A percentile compares a stretch with the other conserved stretches of the same genome.
phyloP scores from a whole-genome alignment of 805 yeast species.

The Tetrapisispora nanseiensis region DNA sequence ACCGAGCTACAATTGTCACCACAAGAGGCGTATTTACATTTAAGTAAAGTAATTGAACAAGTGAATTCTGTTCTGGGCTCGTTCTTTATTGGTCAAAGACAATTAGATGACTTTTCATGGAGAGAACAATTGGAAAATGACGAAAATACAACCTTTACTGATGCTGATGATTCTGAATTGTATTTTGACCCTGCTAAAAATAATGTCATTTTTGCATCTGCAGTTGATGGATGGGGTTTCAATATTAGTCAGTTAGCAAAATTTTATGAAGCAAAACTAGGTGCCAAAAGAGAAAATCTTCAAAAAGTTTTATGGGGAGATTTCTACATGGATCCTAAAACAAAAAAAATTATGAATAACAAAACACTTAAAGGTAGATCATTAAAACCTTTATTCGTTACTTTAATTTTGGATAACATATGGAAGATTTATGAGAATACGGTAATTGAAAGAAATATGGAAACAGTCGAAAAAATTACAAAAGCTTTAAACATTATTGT shows the following conservation, averaged over 20 bases:
- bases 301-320: slow-evolving; percentile 95
- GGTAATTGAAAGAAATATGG: slow-evolving; percentile 53
- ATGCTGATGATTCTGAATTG: slow-evolving; percentile 67
- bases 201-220: slow-evolving; percentile 84
- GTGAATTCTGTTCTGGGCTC: slow-evolving; percentile 93
- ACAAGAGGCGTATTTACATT: slow-evolving; percentile 72
- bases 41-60: slow-evolving; percentile 74
- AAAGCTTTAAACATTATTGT: slow-evolving; percentile 59
- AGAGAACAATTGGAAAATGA: slow-evolving; percentile 51
- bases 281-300: slow-evolving; percentile 68
- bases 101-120: slow-evolving; percentile 76
- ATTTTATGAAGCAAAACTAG: slow-evolving; percentile 74
- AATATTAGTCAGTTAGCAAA: slow-evolving; percentile 80
- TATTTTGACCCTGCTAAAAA: slow-evolving; percentile 82
- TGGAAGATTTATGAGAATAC: slow-evolving; percentile 85
- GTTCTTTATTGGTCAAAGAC: slow-evolving; percentile 84
- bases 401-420: slow-evolving; percentile 75
- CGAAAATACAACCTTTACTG: slow-evolving; percentile 47
- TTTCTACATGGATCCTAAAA: slow-evolving; percentile 77
- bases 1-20: slow-evolving; percentile 76
- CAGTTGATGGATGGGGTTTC: slow-evolving; percentile 98
- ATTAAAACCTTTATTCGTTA: slow-evolving; percentile 76
- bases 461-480: slow-evolving; percentile 65
- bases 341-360: slow-evolving; percentile 67
- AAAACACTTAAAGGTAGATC: slow-evolving; percentile 53